A percentile compares a stretch with the other conserved stretches of the same genome.
Conservation (phyloP, 2,329 filamentous ascomycete genomes). For the Mycosphaerella sp. region DNA sequence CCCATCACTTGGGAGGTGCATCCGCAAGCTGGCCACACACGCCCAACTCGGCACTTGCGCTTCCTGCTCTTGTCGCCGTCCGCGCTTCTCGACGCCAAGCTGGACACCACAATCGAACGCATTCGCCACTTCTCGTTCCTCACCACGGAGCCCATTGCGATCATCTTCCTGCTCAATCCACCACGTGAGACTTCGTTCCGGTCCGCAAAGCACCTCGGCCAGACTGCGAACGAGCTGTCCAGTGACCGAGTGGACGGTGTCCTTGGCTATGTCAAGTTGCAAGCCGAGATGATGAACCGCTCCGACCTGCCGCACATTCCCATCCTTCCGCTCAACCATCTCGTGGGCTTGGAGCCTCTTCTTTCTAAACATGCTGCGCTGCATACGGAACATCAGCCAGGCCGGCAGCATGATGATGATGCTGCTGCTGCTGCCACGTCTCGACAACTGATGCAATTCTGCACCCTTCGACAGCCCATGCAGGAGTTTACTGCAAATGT, state of each 20-base stretch:
- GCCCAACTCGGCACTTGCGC: constrained; percentile 20
- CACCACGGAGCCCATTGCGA: constrained; percentile 28
- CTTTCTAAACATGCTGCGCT: constrained; percentile 17
- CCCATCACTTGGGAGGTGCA: constrained; percentile 16
- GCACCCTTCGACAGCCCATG: constrained; percentile 6
- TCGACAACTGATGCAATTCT: constrained; percentile 7
- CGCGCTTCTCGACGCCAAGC: constrained; percentile 14
- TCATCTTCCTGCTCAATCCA: constrained; percentile 29
- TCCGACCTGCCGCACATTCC: constrained; percentile 24
- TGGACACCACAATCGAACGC: constrained; percentile 26
- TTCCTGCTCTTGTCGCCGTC: constrained; percentile 31
- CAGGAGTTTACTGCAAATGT: constrained; percentile 2
- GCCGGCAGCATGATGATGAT: background rate
- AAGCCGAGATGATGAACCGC: constrained; percentile 22
- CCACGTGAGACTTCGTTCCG: constrained; percentile 14
- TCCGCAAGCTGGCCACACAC: constrained; percentile 9
- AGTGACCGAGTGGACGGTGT: constrained; percentile 11
- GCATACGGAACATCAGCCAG: background rate
- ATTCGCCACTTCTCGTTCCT: constrained; percentile 30
- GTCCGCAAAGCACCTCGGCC: constrained; percentile 11
- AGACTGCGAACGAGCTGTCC: background rate
- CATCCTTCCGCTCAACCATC: constrained; percentile 24
- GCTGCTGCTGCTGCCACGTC: background rate
- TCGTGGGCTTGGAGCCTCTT: constrained; percentile 21
- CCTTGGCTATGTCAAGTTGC: constrained; percentile 26